Evolutionary conservation across 495 filamentous ascomycete genomes (phyloP).

Genomic region (Penicillium flavigenum): DNA sequence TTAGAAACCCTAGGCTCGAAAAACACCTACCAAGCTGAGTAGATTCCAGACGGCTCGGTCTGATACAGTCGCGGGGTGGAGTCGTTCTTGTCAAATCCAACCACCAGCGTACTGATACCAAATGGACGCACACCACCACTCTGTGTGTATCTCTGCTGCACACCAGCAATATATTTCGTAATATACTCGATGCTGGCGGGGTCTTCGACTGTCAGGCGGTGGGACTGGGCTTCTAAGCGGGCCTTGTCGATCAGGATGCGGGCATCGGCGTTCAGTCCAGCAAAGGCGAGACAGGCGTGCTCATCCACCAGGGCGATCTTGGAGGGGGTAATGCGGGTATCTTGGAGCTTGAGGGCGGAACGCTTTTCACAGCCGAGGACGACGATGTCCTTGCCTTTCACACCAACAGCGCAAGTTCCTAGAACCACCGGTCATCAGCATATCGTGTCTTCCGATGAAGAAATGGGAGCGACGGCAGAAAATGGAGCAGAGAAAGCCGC

Average conservation of each 20-base stretch:
- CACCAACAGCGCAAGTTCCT: slow-evolving; percentile 97
- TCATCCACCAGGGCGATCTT: slow-evolving; percentile 94
- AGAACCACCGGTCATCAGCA: slow-evolving; percentile 16
- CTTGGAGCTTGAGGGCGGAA: slow-evolving; percentile 98
- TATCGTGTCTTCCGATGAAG: slow-evolving; percentile 4
- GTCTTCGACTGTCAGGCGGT: slow-evolving; percentile 97
- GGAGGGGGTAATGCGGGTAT: slow-evolving; percentile 97
- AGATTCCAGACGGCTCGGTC: slow-evolving; percentile 97
- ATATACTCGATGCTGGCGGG: slow-evolving; percentile 98
- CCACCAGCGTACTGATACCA: slow-evolving; percentile 94
- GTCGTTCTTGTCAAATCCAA: slow-evolving; percentile 93
- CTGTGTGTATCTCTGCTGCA: slow-evolving; percentile 98
- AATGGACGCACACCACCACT: slow-evolving; percentile 96
- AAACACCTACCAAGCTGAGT: slow-evolving; percentile 82
- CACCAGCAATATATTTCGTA: slow-evolving; percentile 95
- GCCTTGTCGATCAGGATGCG: slow-evolving; percentile 97
- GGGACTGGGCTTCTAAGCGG: slow-evolving; percentile 92
- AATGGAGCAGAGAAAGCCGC: slow-evolving; percentile 1
- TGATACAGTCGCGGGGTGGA: slow-evolving; percentile 85
- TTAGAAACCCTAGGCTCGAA: not conserved
- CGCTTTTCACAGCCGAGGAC: slow-evolving; percentile 98
- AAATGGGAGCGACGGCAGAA: not conserved
- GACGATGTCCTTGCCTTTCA: slow-evolving; percentile 92
- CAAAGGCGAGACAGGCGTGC: slow-evolving; percentile 95
- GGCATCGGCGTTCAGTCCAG: slow-evolving; percentile 95